Percentiles rank a stretch among this genome's conserved stretches.
Conservation (phyloP, 2,329 filamentous ascomycete species). For the Monilinia polystroma region DNA sequence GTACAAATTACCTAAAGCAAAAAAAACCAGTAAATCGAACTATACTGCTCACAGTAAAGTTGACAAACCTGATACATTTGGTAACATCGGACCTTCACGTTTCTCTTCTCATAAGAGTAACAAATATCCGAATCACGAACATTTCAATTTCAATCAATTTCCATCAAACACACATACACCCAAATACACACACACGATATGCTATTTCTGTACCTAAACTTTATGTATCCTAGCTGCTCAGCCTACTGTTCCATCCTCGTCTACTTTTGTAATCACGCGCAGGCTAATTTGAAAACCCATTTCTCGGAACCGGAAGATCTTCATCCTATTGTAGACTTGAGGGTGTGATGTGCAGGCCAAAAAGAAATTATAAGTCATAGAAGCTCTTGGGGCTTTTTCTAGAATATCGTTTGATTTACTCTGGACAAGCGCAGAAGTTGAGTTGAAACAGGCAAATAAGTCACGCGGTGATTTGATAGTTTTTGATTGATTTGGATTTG, state of each 20-base stretch:
- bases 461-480: neutral
- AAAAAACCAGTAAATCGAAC: neutral
- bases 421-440: no score
- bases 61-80: neutral
- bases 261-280: slow-evolving; percentile 5
- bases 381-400: slow-evolving; percentile 16
- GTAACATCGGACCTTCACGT: neutral
- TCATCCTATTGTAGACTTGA: neutral
- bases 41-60: neutral
- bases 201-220: neutral
- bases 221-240: slow-evolving; percentile 4
- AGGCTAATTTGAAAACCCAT: slow-evolving; percentile 11
- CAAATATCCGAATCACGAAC: slow-evolving; percentile 18
- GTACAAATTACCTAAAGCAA: neutral
- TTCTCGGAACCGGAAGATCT: slow-evolving; percentile 18
- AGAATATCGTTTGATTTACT: slow-evolving; percentile 3
- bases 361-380: slow-evolving; percentile 2
- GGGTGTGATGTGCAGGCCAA: neutral
- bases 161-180: slow-evolving; percentile 1
- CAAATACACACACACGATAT: neutral
- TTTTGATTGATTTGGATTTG: slow-evolving; percentile 16
- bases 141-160: slow-evolving; percentile 3
- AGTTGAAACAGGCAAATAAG: no score
- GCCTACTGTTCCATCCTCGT: neutral
- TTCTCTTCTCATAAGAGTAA: slow-evolving; percentile 1